These are phyloP conservation scores for Pistacia atlantica DNA, from an alignment of 345 rosid genomes.

Conservation along the genomic window DNA sequence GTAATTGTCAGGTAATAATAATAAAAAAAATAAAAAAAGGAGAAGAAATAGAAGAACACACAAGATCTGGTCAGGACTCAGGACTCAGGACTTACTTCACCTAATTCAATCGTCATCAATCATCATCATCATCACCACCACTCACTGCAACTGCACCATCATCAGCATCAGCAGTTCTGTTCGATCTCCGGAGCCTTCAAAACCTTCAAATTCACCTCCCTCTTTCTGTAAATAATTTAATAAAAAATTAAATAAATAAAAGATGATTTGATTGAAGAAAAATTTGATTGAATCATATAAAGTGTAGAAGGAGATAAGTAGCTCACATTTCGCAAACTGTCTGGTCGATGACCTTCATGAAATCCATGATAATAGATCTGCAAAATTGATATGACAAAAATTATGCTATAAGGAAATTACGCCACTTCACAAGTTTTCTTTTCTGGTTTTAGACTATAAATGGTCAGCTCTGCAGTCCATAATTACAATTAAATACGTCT, in stretches of 20 bases:
- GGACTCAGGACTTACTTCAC: too few species aligned
- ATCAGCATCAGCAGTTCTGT: slow-evolving; percentile 42
- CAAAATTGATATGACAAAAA: background rate
- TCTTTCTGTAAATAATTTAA: slow-evolving; percentile 55
- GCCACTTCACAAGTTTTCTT: background rate
- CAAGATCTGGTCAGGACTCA: too few species aligned
- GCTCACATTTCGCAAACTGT: slow-evolving; percentile 96
- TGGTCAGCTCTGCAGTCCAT: background rate
- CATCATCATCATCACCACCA: too few species aligned
- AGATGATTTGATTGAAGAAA: background rate
- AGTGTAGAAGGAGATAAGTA: slow-evolving; percentile 7
- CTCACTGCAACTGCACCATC: too few species aligned
- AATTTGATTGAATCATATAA: slow-evolving; percentile 6
- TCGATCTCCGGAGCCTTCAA: slow-evolving; percentile 96
- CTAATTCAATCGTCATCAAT: too few species aligned
- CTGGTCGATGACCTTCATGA: slow-evolving; percentile 98
- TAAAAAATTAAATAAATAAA: slow-evolving; percentile 16
- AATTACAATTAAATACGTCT: too few species aligned
- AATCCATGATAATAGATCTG: slow-evolving; percentile 74
- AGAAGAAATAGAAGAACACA: too few species aligned
- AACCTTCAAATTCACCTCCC: slow-evolving; percentile 98
- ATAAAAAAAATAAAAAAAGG: too few species aligned
- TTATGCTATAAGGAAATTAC: background rate
- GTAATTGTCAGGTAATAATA: too few species aligned
- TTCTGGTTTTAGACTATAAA: background rate